These are phyloP conservation scores for Ogataea neopini DNA, from an alignment of 805 yeast genomes.

Conservation along the genomic window DNA sequence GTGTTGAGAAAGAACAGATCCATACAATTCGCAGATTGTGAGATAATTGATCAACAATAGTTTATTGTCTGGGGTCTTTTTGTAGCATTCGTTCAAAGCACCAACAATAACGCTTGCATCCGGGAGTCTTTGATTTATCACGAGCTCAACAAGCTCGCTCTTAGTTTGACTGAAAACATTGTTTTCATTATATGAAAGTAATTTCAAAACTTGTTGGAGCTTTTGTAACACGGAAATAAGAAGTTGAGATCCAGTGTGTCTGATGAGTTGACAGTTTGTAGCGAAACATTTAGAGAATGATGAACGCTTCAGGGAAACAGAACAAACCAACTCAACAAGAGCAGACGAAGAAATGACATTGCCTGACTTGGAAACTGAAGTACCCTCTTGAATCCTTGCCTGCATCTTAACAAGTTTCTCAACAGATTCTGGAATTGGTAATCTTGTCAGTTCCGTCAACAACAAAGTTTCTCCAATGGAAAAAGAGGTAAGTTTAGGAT, in stretches of 20 bases:
- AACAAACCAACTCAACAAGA: slow-evolving; percentile 59
- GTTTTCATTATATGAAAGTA: slow-evolving; percentile 23
- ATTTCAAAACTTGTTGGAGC: slow-evolving; percentile 40
- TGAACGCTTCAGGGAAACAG: slow-evolving; percentile 60
- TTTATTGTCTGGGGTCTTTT: slow-evolving; percentile 40
- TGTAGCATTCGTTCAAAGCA: slow-evolving; percentile 43
- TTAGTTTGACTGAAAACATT: slow-evolving; percentile 14
- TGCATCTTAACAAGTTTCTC: slow-evolving; percentile 10
- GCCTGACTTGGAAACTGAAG: background rate
- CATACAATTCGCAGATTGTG: slow-evolving; percentile 36
- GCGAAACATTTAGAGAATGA: slow-evolving; percentile 61
- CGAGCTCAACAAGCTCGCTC: slow-evolving; percentile 25
- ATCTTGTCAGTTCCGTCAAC: slow-evolving; percentile 56
- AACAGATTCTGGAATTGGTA: slow-evolving; percentile 52
- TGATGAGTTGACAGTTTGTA: slow-evolving; percentile 50
- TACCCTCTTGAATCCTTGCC: slow-evolving; percentile 7
- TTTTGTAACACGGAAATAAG: slow-evolving; percentile 56
- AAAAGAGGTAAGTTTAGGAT: slow-evolving; percentile 76
- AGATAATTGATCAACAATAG: slow-evolving; percentile 50
- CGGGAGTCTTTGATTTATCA: slow-evolving; percentile 44
- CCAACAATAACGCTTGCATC: slow-evolving; percentile 47
- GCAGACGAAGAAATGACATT: slow-evolving; percentile 21
- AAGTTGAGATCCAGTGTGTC: slow-evolving; percentile 64
- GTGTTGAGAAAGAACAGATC: slow-evolving; percentile 20
- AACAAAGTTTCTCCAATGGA: slow-evolving; percentile 78